phyloP scores from a whole-genome alignment of 1,139 yeast species.

The Lipomyces yarrowii region DNA sequence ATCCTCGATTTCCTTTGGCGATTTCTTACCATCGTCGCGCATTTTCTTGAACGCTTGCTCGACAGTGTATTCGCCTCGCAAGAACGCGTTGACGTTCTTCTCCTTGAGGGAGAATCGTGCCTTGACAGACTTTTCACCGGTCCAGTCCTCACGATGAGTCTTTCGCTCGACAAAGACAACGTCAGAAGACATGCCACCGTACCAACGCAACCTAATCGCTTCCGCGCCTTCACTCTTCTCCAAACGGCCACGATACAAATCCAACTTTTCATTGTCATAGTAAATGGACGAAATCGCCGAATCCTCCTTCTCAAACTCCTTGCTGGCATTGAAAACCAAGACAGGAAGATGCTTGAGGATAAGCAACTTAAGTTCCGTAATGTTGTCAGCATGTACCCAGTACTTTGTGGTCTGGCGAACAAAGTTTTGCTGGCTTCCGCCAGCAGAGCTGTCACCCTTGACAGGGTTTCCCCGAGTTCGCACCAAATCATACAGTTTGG shows the following conservation, averaged over 20 bases:
- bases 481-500: conserved; percentile 86
- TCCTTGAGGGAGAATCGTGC: conserved; percentile 94
- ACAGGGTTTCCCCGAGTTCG: conserved; percentile 95
- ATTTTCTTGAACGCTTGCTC: conserved; percentile 88
- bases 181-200: conserved; percentile 94
- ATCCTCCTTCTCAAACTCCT: conserved; percentile 92
- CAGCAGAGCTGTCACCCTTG: conserved; percentile 91
- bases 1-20: conserved; percentile 82
- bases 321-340: conserved; percentile 90
- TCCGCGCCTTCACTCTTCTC: conserved; percentile 98
- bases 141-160: conserved; percentile 99
- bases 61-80: conserved; percentile 83
- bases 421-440: conserved; percentile 96
- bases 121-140: conserved; percentile 97
- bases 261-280: conserved; percentile 86
- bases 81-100: conserved; percentile 80
- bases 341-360: conserved; percentile 94
- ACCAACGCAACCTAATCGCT: conserved; percentile 97
- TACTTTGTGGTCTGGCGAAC: conserved; percentile 95
- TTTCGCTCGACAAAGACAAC: conserved; percentile 94
- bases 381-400: conserved; percentile 99
- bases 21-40: conserved; percentile 89
- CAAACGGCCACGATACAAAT: conserved; percentile 88
- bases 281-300: conserved; percentile 95
- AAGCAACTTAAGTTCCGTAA: conserved; percentile 92